These are phyloP conservation scores for Eremochloa ophiuroides DNA, from an alignment of 176 grass and related monocot genomes.

Conservation along the genomic window DNA sequence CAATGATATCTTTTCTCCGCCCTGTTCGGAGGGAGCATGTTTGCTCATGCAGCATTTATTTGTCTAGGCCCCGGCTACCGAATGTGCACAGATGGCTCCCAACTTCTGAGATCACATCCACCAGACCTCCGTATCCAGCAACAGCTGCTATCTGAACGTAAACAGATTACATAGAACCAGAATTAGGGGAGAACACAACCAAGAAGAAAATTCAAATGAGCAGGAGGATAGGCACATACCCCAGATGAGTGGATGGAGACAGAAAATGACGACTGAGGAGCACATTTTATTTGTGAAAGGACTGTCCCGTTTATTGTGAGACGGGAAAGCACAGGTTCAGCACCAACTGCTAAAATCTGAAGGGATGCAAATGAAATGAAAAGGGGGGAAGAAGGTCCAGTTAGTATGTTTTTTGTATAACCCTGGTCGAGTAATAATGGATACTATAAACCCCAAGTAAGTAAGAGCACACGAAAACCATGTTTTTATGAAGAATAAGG, in stretches of 20 bases:
- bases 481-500: not conserved
- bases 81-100: conserved; percentile 91
- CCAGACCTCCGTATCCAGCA: conserved; percentile 70
- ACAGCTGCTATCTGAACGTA: conserved; percentile 61
- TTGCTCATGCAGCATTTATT: not conserved
- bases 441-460: conserved; percentile 1
- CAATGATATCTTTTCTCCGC: not conserved
- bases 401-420: conserved; percentile 11
- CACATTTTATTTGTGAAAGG: conserved; percentile 95
- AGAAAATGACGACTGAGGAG: conserved; percentile 76
- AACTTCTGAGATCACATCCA: conserved; percentile 82
- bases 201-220: not conserved
- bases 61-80: conserved; percentile 52
- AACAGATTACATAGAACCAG: not conserved
- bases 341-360: conserved; percentile 85
- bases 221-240: conserved; percentile 39
- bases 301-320: conserved; percentile 61
- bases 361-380: conserved; percentile 7
- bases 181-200: not conserved
- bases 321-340: conserved; percentile 68
- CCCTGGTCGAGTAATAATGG: conserved; percentile 11
- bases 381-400: not conserved
- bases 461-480: not conserved
- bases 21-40: not conserved
- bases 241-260: conserved; percentile 76